phyloP scores from a whole-genome alignment of 352 stramenopile genomes.

The Globisporangium orthogonon region DNA sequence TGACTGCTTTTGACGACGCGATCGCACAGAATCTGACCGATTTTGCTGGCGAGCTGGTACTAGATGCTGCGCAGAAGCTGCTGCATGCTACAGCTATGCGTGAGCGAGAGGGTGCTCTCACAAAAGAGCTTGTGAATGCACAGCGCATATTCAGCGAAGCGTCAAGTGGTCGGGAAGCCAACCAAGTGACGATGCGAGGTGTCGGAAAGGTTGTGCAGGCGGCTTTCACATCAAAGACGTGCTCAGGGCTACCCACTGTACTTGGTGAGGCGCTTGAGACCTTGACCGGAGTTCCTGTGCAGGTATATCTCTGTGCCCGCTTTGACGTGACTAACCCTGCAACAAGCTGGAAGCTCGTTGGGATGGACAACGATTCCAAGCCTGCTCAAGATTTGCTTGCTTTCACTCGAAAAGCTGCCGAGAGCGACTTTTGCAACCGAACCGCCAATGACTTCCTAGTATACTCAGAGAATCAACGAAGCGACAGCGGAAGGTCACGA shows the following conservation, averaged over 20 bases:
- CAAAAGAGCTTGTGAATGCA: not conserved
- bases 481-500: not conserved
- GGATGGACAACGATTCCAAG: not conserved
- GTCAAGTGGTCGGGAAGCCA: not conserved
- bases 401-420: not conserved
- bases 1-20: not conserved
- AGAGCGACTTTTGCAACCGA: not conserved
- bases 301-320: not conserved
- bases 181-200: not conserved
- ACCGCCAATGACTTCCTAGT: no score
- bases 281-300: not conserved
- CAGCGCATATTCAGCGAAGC: not conserved
- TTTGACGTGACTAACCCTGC: not conserved
- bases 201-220: not conserved
- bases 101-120: not conserved
- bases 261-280: not conserved
- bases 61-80: not conserved
- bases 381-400: constrained; percentile 1
- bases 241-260: not conserved
- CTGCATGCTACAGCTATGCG: not conserved
- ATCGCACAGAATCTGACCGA: not conserved
- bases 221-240: not conserved
- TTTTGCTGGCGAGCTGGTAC: not conserved
- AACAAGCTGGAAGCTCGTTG: constrained; percentile 2
- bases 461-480: no score